Percentiles rank a stretch among this genome's conserved stretches.
Conservation (phyloP, 768 basidiomycete species). For the Podaxis mareebaensis region DNA sequence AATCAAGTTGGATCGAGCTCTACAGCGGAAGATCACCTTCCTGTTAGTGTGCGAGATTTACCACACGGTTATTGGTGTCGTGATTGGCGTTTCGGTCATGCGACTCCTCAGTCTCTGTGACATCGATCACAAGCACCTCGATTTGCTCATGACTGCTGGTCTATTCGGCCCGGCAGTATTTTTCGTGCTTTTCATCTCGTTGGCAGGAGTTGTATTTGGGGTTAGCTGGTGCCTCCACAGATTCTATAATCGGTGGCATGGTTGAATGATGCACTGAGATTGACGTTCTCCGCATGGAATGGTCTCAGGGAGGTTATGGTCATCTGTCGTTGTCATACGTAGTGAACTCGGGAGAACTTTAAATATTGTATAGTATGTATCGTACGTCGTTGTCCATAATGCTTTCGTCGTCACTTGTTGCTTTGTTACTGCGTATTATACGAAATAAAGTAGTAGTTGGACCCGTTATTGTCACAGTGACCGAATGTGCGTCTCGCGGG, state of each 20-base stretch:
- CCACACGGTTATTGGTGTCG: conserved; percentile 7
- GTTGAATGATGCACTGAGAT: not conserved
- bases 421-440: not conserved
- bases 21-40: conserved; percentile 7
- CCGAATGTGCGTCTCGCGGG: not conserved
- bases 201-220: not conserved
- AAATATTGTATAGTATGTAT: not conserved
- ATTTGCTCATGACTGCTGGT: conserved; percentile 6
- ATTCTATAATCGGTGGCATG: not conserved
- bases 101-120: not conserved
- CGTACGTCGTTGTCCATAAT: not conserved
- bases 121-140: conserved; percentile 11
- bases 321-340: not conserved
- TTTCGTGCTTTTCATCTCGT: conserved; percentile 3
- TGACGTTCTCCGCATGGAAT: too few relatives aligned
- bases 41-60: conserved; percentile 14
- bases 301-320: not conserved
- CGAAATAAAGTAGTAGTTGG: not conserved
- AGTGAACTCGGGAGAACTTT: not conserved
- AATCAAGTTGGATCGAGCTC: conserved; percentile 7
- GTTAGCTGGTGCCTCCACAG: conserved; percentile 2
- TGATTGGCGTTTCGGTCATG: conserved; percentile 10
- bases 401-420: not conserved
- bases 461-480: not conserved
- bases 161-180: conserved; percentile 9